A percentile compares a stretch with the other conserved stretches of the same genome.
These are phyloP conservation scores for Globisporangium canariense DNA, from an alignment of 352 stramenopile genomes.

Conservation along the genomic window DNA sequence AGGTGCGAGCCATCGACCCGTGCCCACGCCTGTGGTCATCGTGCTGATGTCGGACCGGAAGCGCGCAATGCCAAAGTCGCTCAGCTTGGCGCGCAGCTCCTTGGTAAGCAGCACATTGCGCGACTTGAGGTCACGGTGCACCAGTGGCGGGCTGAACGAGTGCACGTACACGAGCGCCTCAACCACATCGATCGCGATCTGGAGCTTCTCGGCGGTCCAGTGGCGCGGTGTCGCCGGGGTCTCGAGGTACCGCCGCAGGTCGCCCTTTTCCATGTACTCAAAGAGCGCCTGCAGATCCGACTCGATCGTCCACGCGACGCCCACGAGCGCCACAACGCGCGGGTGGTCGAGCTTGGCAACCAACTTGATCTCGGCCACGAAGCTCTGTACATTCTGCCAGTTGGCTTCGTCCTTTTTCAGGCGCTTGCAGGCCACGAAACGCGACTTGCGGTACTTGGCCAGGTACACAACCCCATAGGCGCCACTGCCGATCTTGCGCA, in stretches of 20 bases:
- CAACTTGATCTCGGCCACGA: slow-evolving; percentile 20
- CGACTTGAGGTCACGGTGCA: slow-evolving; percentile 66
- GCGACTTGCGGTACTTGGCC: slow-evolving; percentile 31
- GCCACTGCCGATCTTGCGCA: slow-evolving; percentile 31
- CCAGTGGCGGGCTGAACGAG: slow-evolving; percentile 43
- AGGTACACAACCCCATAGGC: slow-evolving; percentile 41
- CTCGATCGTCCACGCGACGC: slow-evolving; percentile 6
- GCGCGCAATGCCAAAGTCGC: slow-evolving; percentile 53
- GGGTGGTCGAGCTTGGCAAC: slow-evolving; percentile 3
- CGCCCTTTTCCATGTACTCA: slow-evolving; percentile 11
- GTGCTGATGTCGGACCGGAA: slow-evolving; percentile 40
- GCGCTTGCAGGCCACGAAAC: slow-evolving; percentile 41
- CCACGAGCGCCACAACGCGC: slow-evolving; percentile 3
- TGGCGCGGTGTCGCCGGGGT: too few species aligned
- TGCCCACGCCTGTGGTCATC: slow-evolving; percentile 31
- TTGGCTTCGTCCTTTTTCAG: slow-evolving; percentile 34
- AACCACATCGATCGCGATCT: slow-evolving; percentile 39
- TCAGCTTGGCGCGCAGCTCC: slow-evolving; percentile 45
- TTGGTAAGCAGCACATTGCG: slow-evolving; percentile 35
- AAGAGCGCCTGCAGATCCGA: slow-evolving; percentile 7
- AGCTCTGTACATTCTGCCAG: slow-evolving; percentile 32
- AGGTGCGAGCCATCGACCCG: background rate
- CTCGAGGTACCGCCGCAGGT: background rate
- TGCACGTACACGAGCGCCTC: slow-evolving; percentile 63
- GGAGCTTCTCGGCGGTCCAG: background rate